Percentiles rank a stretch among this genome's conserved stretches.
Evolutionary conservation across 1,139 yeast species (phyloP).

Genomic region (Pichiaceae sp.): DNA sequence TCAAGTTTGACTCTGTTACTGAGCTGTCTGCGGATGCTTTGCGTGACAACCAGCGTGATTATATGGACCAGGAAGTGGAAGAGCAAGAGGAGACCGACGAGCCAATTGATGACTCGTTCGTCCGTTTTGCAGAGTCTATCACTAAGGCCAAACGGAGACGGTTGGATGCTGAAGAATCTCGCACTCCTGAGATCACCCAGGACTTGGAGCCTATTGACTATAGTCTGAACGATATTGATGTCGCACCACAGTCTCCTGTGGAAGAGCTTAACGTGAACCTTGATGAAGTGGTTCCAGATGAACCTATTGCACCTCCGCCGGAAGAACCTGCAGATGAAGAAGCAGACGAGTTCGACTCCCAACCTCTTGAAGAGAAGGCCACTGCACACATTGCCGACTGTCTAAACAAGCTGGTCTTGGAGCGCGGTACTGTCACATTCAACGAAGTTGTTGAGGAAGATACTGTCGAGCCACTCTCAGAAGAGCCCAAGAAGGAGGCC

Average conservation of each 20-base stretch:
- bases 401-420: constrained; percentile 26
- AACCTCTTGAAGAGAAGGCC: constrained; percentile 28
- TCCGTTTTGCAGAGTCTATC: background rate
- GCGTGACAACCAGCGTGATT: constrained; percentile 14
- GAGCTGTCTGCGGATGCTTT: constrained; percentile 21
- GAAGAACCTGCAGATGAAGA: constrained; percentile 5
- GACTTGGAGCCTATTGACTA: background rate
- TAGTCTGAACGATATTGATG: constrained; percentile 2
- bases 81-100: background rate
- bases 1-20: constrained; percentile 17
- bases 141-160: constrained; percentile 1
- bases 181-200: background rate
- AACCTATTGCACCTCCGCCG: background rate
- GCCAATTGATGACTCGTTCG: constrained; percentile 3
- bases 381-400: constrained; percentile 51
- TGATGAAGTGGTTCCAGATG: constrained; percentile 1
- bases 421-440: constrained; percentile 23
- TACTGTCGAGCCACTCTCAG: constrained; percentile 21
- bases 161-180: background rate
- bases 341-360: constrained; percentile 4
- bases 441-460: constrained; percentile 36
- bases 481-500: constrained; percentile 48
- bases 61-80: constrained; percentile 4
- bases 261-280: background rate
- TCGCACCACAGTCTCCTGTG: constrained; percentile 3